Evolutionary conservation across 2,329 filamentous ascomycete genomes (phyloP), one percentile per base, ranked within the genome.

Genomic region (Aspergillus ibericus): DNA sequence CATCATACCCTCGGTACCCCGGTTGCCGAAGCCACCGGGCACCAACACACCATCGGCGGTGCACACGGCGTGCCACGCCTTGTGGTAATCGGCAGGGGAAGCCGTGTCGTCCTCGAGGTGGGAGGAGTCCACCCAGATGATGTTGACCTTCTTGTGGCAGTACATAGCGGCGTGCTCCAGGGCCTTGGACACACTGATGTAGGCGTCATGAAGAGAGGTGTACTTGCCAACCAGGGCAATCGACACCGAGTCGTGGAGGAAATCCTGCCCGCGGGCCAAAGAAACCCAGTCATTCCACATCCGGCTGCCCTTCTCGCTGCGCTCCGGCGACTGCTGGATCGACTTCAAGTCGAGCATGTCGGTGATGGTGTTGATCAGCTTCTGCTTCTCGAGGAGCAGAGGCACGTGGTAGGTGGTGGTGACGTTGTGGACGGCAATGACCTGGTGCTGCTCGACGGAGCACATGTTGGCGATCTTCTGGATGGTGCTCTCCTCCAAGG

Each of bases 221-320:
- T 99, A 99, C 78, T 98, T 98, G 66, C 95, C 95, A 10, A 98
- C 93, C 12, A 99, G 81, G 8, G 87, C 92, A 72, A 99, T 96
- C 40, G 84, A 83, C 58, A 98, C 88, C 0, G 84, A 82, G 44
- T 91, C 88, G 57, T 85, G 82, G 52, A 88, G 81, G 59, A 86
- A 85, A 56, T 88, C 83, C 69, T 90, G 85, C 16, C 85, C 83
- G 7, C 83, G 82, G 5, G 91, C 90, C 6, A 91, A 83, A 32
- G 79, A 79, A 70, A 88, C 88, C 93, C 93, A 98, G 65, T 88
- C 81, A 5, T 85, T 75, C 92, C 92, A 96, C 52, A 88, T 88
- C n/a, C 78, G 73, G 44, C 81, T 74, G 22, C 93, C 93, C 66
- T 88, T 85, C 16, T 82, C 74, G 1, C 86, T 72, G 50, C 89